Base-by-base conservation (phyloP, 164 flowering plant genomes). In the Dillenia turbinata region DNA sequence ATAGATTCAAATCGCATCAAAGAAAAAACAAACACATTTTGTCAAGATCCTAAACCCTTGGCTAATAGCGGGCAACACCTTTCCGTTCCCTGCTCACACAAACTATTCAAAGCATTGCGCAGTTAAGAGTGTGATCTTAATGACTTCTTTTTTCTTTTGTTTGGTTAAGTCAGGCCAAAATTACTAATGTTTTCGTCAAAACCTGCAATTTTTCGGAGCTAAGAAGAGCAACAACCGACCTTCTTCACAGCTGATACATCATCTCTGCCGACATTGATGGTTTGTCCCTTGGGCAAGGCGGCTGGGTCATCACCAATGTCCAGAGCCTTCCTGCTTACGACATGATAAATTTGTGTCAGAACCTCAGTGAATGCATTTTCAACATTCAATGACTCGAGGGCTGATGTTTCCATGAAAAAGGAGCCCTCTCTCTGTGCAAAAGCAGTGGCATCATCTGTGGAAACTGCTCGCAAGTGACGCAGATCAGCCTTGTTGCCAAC, bases 341-440 rank as follows among this genome's bases (percentile, higher is more conserved):
- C 92, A 46, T 70, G 90, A 61, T 82, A 86, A 22, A 87, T 83
- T 68, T 83, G 90, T 33, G 86, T 79, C 44, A 83, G 83, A 57
- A 85, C 87, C 71, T 89, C 86, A 0, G 92, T 88, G 77, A 86
- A 86, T 15, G 95, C 83, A 57, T 78, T 80, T 59, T 88, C 95
- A 13, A 86, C 95, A 66, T 88, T 88, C 80, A 80, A 49, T 2
- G 89, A 75, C 56, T 88, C 96, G 13, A 89, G 73, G 9, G 92
- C 96, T n/a, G 92, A 89, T 44, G 92, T 89, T 73, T 89, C 92
- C 90, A 86, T 86, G 83, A 89, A 85, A 63, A 79, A 85, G 12
- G 71, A 85, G 63, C 61, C 79, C 74, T 86, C 87, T 68, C 79
- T 76, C 70, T 86, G 88, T 0, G 96, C 89, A 74, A 85, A 86